Evolutionary conservation across 768 basidiomycete species (phyloP), one percentile per base, ranked within the genome.

Genomic region (Leccinum subgranulosum): DNA sequence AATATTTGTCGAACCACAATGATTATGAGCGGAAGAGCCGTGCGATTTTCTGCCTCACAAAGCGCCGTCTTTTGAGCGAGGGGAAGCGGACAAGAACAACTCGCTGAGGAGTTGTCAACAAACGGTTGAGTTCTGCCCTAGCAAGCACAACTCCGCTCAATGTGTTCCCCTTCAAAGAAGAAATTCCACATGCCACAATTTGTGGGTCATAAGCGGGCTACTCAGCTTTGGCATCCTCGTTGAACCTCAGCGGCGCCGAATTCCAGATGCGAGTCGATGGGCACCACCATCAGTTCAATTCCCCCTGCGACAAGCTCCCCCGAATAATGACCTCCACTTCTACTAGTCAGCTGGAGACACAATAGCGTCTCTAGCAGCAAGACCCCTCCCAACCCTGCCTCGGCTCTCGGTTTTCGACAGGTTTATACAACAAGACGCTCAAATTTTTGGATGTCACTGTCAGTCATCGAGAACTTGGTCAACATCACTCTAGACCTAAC

Each of bases 111-210:
- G 36, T 48, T 23, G 34, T 36, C 10, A 46, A 34, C 31, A 6
- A 14, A 10, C 43, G 14, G 21, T 51, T 41, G 39, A 17, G 17
- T 43, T 43, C 41, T 19, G 41, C 41, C 41, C 9, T 43, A n/a
- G 17, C 43, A 60, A 41, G 57, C 31, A 39, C 64, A 65, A 65
- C 64, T 65, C 64, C 61, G 64, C 64, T 64, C 53, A 31, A 28
- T n/a, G 53, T 17, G 41, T 39, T 31, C 19, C 53, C 56, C 36
- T 43, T 19, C 41, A n/a, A 48, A 55, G 56, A 54, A 31, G 59
- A 53, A 56, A 53, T 46, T 41, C 52, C 49, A 49, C 60, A 50
- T 60, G 56, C 54, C 65, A 64, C 66, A 54, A 47, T 21, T 21
- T 2, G 31, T 28, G 1, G 27, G 0, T 46, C 34, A 39, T 60